These are phyloP conservation scores for Ensete ventricosum DNA, from an alignment of 176 grass and related monocot species.

Conservation along the genomic window DNA sequence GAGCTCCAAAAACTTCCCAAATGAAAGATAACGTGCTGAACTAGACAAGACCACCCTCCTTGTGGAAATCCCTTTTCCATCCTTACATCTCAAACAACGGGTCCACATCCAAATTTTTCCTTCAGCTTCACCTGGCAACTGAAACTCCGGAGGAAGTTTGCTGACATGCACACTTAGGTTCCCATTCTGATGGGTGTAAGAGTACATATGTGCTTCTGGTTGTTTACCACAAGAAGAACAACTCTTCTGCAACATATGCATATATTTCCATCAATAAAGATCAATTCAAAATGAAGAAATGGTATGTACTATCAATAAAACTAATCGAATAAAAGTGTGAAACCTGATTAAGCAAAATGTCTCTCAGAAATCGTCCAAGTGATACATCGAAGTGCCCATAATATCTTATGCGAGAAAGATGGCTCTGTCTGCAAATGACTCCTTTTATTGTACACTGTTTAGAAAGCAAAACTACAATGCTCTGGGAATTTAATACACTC, in stretches of 20 bases:
- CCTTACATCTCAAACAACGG: constrained; percentile 68
- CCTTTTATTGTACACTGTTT: constrained; percentile 67
- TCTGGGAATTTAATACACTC: constrained; percentile 49
- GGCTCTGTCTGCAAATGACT: constrained; percentile 48
- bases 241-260: constrained; percentile 37
- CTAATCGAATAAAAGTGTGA: constrained; percentile 2
- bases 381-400: constrained; percentile 75
- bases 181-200: constrained; percentile 73
- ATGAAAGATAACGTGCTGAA: constrained; percentile 65
- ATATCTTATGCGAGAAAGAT: constrained; percentile 70
- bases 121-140: constrained; percentile 55
- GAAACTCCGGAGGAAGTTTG: constrained; percentile 28
- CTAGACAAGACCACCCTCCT: constrained; percentile 55
- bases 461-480: constrained; percentile 75
- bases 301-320: neutral
- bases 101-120: constrained; percentile 98
- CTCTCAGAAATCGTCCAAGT: constrained; percentile 64
- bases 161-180: constrained; percentile 69
- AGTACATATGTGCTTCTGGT: constrained; percentile 66
- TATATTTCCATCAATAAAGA: neutral
- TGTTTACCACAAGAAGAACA: constrained; percentile 80
- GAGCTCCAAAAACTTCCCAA: constrained; percentile 92
- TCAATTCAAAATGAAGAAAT: neutral
- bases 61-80: constrained; percentile 42
- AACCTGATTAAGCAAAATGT: constrained; percentile 64